A percentile compares a stretch with the other conserved stretches of the same genome.
Conservation (phyloP, 2,329 filamentous ascomycete genomes). For the Trichoderma atrobrunneum region DNA sequence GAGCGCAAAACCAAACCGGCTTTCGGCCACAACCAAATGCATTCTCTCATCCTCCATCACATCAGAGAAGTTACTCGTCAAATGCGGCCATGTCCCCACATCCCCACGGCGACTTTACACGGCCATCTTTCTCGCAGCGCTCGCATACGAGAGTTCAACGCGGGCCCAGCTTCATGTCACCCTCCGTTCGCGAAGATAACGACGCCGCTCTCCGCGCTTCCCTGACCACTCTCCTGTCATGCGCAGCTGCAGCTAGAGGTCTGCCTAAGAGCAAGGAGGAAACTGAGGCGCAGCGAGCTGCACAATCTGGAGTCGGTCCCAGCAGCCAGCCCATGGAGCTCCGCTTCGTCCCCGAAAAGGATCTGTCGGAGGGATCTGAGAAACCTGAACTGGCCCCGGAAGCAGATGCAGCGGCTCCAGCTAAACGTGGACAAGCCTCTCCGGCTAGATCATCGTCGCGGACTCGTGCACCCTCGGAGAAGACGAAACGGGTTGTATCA, state of each 20-base stretch:
- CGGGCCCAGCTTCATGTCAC: constrained; percentile 64
- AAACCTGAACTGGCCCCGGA: constrained; percentile 15
- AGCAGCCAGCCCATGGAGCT: constrained; percentile 57
- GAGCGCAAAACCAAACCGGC: constrained; percentile 47
- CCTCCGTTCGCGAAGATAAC: constrained; percentile 79
- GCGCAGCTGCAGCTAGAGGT: constrained; percentile 82
- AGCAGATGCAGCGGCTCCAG: constrained; percentile 22
- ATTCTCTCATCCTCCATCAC: constrained; percentile 76
- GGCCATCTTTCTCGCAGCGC: constrained; percentile 49
- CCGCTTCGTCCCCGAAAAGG: constrained; percentile 59
- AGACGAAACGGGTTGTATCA: constrained; percentile 49
- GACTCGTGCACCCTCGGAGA: constrained; percentile 36
- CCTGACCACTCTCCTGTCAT: constrained; percentile 93
- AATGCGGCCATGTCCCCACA: constrained; percentile 49
- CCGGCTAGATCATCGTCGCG: constrained; percentile 31
- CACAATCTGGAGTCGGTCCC: constrained; percentile 41
- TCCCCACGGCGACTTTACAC: constrained; percentile 49
- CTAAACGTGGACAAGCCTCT: constrained; percentile 30
- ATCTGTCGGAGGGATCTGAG: constrained; percentile 46
- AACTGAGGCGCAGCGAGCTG: constrained; percentile 34
- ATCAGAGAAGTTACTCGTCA: constrained; percentile 50
- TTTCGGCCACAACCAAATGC: constrained; percentile 91
- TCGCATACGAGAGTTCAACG: constrained; percentile 45
- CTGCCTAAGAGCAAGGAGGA: constrained; percentile 64
- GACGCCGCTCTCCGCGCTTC: constrained; percentile 90